Base-by-base conservation (phyloP, 805 yeast species). In the Kluyveromyces nonfermentans region DNA sequence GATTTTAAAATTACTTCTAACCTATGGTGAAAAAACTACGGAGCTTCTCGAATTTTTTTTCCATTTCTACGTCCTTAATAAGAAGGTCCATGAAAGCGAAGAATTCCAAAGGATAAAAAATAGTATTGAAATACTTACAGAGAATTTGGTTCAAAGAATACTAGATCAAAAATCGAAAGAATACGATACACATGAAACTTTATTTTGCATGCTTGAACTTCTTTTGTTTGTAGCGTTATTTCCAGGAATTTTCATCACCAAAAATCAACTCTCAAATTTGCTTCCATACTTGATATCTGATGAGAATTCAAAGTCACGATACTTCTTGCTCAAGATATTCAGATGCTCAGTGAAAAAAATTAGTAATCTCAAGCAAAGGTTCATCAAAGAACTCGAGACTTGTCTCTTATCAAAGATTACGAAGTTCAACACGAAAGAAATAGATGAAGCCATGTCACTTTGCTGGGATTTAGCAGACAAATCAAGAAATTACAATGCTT, bases 381-480 rank as follows among this genome's bases (percentile, higher is more conserved):
- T 79, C 52, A 52, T 78, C 21, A 48, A 59, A 18, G 72, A 69
- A 8, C 69, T 80, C 14, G 81, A 77, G 55, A 53, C 68, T 0
- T 68, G 75, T 2, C 52, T 85, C n/a, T 56, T 84, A 48, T 66
- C 67, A 30, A 64, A 75, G 28, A 59, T 85, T 28, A 80, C 89
- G 2, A 80, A 75, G 48, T 74, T 81, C 62, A 74, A 71, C 41
- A 69, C 72, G 0, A 68, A 59, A 45, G 93, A 85, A 50, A 60
- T 85, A 7, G 75, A 75, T n/a, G 80, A 80, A 54, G 95, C 90
- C 0, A 73, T 85, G 59, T 87, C 88, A 1, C 71, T 85, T 45
- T 62, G 77, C 4, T 79, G 87, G 82, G 60, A 60, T 7, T 63
- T 85, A 0, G 71, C 84, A 2, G 54, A 50, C 2, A 61, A 73